A percentile compares a stretch with the other conserved stretches of the same genome.
Evolutionary conservation across 2,329 filamentous ascomycete genomes (phyloP).

Genomic region (Talaromyces sp.): DNA sequence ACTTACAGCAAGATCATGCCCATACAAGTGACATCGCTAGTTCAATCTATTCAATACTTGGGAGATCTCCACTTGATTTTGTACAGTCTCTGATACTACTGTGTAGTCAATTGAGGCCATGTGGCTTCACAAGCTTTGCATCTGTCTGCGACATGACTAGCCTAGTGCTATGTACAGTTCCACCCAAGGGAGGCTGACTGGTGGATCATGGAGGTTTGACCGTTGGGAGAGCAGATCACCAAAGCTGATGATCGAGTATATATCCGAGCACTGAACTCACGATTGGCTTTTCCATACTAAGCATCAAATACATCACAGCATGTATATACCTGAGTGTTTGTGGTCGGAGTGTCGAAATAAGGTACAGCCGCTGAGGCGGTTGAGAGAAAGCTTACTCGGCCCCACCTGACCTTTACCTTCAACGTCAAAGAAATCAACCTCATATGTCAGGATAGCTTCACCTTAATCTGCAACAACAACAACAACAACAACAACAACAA

Average conservation of each 20-base stretch:
- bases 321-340: neutral
- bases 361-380: neutral
- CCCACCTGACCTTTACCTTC: neutral
- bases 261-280: neutral
- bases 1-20: too few species aligned
- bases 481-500: too few species aligned
- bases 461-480: neutral
- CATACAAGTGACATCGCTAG: too few species aligned
- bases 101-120: neutral
- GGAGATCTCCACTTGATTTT: too few species aligned
- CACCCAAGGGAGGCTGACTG: neutral
- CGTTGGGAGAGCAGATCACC: neutral
- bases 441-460: conserved; percentile 1
- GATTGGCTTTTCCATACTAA: too few species aligned
- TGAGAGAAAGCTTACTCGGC: neutral
- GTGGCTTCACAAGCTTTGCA: neutral
- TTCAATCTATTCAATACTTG: too few species aligned
- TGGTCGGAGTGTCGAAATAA: neutral
- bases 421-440: neutral
- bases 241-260: neutral
- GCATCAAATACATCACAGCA: too few species aligned
- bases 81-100: too few species aligned
- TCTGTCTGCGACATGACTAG: neutral
- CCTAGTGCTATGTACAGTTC: neutral
- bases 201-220: neutral